Base-by-base conservation (phyloP, 2,329 filamentous ascomycete species). In the Hypoxylon sp. region DNA sequence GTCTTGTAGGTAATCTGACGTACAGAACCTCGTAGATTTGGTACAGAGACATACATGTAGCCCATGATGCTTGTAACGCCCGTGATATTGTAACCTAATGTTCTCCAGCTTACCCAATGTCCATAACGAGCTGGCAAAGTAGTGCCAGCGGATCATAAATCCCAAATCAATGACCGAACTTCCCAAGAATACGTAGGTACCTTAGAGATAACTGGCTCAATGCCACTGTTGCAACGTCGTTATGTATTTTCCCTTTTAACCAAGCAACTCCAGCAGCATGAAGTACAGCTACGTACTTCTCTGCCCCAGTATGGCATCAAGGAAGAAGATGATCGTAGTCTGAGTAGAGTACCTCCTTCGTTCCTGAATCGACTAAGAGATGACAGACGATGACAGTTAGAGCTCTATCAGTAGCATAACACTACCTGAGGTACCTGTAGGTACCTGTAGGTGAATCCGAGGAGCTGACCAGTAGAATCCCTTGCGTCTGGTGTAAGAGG, bases 221-320 rank as follows among this genome's bases (percentile, higher is more conserved):
- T 35, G 17, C 46, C 29, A 35, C 52, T 31, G 29, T 31, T 9
- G 29, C 6, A 29, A 44, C 8, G n/a, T 44, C 39, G 39, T 44
- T 8, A 22, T 44, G 39, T 19, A 22, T 62, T 66, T 59, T 59
- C 69, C 33, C 64, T 67, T 69, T 64, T 31, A 6, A 54, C 37
- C 42, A 71, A 72, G 51, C 69, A 64, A 72, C 66, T 64, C 48
- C 59, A 60, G 59, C 47, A 66, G 70, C 59, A 66, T 65, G 71
- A 50, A 51, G 76, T 78, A 72, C 65, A 67, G 50, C 59, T 63
- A 66, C 63, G 62, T 58, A 66, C 67, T 59, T 54, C 42, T 51
- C 10, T 51, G 51, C 47, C 60, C 57, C 58, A 73, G 22, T 67
- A 83, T 82, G 86, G 80, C 84, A 85, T 85, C 84, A 86, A 84